Conservation (phyloP, 208 protist genomes). For the Crithidia bombi region DNA sequence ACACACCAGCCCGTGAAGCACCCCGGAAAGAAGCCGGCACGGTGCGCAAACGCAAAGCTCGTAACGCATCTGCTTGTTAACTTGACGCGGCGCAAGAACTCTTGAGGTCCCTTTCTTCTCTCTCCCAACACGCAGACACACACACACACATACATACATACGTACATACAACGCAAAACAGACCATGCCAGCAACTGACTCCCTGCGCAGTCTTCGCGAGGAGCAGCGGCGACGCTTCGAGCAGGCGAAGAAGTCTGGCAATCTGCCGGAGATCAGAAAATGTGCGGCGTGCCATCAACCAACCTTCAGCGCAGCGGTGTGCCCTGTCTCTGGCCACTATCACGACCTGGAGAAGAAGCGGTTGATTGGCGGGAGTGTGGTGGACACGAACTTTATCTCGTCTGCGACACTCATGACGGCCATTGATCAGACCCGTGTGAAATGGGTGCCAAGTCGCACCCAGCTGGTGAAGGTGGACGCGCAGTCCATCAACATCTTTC, state of each 20-base stretch:
- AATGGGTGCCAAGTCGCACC: conserved; percentile 79
- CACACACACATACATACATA: background rate
- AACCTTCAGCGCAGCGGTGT: conserved; percentile 59
- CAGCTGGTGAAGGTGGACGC: conserved; percentile 76
- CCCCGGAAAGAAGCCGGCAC: no score
- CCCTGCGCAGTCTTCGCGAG: conserved; percentile 24
- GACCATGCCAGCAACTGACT: conserved; percentile 19
- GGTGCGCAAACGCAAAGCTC: no score
- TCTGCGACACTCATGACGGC: conserved; percentile 72
- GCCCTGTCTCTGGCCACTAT: conserved; percentile 71
- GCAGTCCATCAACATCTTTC: conserved; percentile 81
- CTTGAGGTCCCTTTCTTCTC: no score
- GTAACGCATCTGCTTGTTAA: no score
- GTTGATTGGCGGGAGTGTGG: conserved; percentile 68
- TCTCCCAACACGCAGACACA: no score
- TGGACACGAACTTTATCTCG: conserved; percentile 57
- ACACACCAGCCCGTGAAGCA: no score
- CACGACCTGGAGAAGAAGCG: conserved; percentile 67
- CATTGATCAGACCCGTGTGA: conserved; percentile 75
- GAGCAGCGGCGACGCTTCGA: conserved; percentile 44
- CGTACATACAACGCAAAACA: conserved; percentile 7
- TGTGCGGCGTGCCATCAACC: conserved; percentile 68
- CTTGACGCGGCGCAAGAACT: no score
- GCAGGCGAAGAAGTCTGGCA: conserved; percentile 18
- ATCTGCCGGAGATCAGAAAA: conserved; percentile 48